A percentile compares a stretch with the other conserved stretches of the same genome.
phyloP scores from a whole-genome alignment of 805 yeast genomes.

The Wickerhamomyces canadensis region DNA sequence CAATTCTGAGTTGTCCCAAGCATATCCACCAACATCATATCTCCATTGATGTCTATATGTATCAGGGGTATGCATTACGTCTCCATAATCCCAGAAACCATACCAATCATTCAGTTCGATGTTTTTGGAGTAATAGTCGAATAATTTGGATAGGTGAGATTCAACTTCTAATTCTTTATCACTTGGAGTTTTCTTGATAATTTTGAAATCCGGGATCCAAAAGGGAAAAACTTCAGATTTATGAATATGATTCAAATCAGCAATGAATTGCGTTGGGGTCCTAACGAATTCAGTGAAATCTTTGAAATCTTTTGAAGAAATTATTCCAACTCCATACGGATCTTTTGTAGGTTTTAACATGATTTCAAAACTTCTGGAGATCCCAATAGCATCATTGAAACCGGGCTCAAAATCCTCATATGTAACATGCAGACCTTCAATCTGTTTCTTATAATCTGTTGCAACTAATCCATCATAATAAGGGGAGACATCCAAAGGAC shows the following conservation, averaged over 20 bases:
- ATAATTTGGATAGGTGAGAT: not conserved
- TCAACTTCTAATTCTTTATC: not conserved
- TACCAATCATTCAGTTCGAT: slow-evolving; percentile 1
- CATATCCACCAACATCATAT: slow-evolving; percentile 2
- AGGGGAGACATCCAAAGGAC: not conserved
- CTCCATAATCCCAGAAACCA: slow-evolving; percentile 1
- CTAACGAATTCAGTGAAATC: not conserved
- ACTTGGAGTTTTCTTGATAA: not conserved
- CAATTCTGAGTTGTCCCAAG: slow-evolving; percentile 2
- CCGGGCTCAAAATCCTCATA: slow-evolving; percentile 1
- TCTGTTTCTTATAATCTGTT: not conserved
- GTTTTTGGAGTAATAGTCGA: not conserved
- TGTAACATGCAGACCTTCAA: not conserved
- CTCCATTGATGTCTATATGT: slow-evolving; percentile 2
- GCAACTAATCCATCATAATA: slow-evolving; percentile 1
- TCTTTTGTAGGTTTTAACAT: not conserved
- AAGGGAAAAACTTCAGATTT: not conserved
- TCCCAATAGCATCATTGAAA: not conserved
- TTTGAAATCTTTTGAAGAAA: not conserved
- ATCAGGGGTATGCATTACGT: slow-evolving; percentile 1
- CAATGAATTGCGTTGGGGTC: not conserved
- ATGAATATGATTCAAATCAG: not conserved
- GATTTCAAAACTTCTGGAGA: not conserved
- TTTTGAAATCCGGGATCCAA: not conserved
- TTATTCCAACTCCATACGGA: not conserved